Conservation (phyloP, 1,139 yeast genomes). For the Yarrowia galli region DNA sequence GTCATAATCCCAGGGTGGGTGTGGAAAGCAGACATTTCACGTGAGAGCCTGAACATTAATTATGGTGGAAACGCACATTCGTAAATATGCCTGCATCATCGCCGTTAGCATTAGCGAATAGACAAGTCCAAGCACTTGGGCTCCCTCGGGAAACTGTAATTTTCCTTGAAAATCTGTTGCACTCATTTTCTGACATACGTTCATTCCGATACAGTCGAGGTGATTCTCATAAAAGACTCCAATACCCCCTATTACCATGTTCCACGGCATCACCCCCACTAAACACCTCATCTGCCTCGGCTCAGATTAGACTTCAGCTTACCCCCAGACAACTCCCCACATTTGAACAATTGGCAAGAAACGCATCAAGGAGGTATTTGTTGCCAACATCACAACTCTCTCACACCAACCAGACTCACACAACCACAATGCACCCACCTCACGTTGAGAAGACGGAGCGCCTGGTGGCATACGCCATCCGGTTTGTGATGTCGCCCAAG, state of each 20-base stretch:
- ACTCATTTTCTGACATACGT: neutral
- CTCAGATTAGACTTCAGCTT: conserved; percentile 19
- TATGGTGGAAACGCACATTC: neutral
- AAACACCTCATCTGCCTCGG: conserved; percentile 15
- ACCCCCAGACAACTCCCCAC: conserved; percentile 37
- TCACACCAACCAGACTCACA: neutral
- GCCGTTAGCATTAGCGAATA: conserved; percentile 24
- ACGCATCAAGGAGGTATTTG: conserved; percentile 27
- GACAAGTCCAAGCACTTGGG: neutral
- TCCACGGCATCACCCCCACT: neutral
- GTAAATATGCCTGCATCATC: conserved; percentile 32
- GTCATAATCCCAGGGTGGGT: conserved; percentile 1
- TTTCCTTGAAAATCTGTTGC: neutral
- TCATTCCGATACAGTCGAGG: too few species aligned
- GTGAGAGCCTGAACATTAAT: conserved; percentile 15
- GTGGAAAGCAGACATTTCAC: conserved; percentile 19
- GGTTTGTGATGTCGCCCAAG: conserved; percentile 46
- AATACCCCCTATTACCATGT: neutral
- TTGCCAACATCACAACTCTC: conserved; percentile 1
- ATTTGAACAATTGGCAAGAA: conserved; percentile 12
- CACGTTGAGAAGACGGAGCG: conserved; percentile 38
- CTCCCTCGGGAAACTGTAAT: neutral
- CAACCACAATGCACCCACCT: conserved; percentile 34
- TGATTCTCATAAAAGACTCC: too few species aligned
- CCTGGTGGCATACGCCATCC: conserved; percentile 44